Evolutionary conservation across 768 basidiomycete genomes (phyloP).

Genomic region (Mycena chlorophos): DNA sequence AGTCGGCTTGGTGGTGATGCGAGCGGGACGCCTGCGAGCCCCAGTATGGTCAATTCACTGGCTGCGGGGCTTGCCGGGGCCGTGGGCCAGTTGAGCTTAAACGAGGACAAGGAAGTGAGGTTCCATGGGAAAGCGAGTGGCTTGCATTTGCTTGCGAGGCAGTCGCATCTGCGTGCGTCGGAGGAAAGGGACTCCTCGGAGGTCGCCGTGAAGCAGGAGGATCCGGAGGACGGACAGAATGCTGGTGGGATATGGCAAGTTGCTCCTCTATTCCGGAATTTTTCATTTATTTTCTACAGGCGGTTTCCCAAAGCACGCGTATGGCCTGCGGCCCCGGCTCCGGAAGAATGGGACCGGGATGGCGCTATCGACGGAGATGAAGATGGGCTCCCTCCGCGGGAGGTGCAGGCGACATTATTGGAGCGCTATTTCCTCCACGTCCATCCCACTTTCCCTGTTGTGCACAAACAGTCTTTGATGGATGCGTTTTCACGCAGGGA

Average conservation of each 20-base stretch:
- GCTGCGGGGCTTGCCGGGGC: constrained; percentile 62
- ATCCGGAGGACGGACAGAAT: constrained; percentile 65
- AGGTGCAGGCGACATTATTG: constrained; percentile 67
- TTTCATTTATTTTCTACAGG: constrained; percentile 38
- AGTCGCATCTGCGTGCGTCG: not conserved
- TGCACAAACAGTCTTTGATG: constrained; percentile 71
- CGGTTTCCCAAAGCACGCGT: constrained; percentile 87
- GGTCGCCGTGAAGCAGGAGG: constrained; percentile 43
- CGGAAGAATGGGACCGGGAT: constrained; percentile 18
- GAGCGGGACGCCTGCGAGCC: not conserved
- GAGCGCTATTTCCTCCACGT: constrained; percentile 81
- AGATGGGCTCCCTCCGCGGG: constrained; percentile 51
- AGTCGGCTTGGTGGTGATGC: not conserved
- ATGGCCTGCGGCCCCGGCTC: constrained; percentile 64
- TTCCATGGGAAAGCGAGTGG: constrained; percentile 88
- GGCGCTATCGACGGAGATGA: constrained; percentile 40
- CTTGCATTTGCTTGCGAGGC: constrained; percentile 57
- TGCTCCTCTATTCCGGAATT: constrained; percentile 4
- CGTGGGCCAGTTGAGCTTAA: constrained; percentile 82
- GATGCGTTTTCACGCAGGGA: constrained; percentile 45
- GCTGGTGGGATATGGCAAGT: constrained; percentile 76
- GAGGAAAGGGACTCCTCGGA: not conserved
- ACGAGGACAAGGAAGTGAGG: constrained; percentile 83
- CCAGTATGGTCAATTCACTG: constrained; percentile 6
- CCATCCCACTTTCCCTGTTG: constrained; percentile 74